Evolutionary conservation across 805 yeast genomes (phyloP), one percentile per base, ranked within the genome.

Genomic region (Myxozyma melibiosi): DNA sequence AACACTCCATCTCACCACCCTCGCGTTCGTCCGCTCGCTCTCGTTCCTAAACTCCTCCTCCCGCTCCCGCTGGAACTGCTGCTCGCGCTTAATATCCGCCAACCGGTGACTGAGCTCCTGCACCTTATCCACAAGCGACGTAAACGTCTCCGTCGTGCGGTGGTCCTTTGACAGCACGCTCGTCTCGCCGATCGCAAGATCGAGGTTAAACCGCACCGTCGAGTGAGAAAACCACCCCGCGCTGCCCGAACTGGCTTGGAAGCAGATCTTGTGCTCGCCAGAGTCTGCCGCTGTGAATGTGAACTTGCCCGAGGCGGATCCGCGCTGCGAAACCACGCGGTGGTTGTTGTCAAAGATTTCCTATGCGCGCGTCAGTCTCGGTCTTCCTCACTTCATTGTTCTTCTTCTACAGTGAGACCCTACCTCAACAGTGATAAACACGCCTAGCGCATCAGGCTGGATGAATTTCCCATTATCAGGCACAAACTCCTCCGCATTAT

Each of bases 331-430:
- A 35, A 84, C 84, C 25, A 90, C 96, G 57, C 84, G 78, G 71
- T 91, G 92, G 71, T 87, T 81, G 69, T 84, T 83, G 73, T 90
- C 96, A 67, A 91, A 91, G 2, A 87, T 81, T 73, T 88, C 94
- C 68, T 76, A 69, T 20, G 18, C 7, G 69, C 2, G 69, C 65
- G 22, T 64, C 38, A 5, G 61, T 54, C 24, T 37, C 9, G 28
- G n/a, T n/a, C n/a, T n/a, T n/a, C n/a, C n/a, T n/a, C n/a, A n/a
- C n/a, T n/a, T n/a, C n/a, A n/a, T n/a, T n/a, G n/a, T n/a, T n/a
- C n/a, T n/a, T n/a, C n/a, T n/a, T n/a, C n/a, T n/a, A n/a, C n/a
- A 16, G 24, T 46, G n/a, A 24, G 31, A 27, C 35, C 77, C 37
- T 69, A 77, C 82, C 61, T 85, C 90, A 55, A 88, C 87, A 1